Conservation (phyloP, 2,329 filamentous ascomycete genomes). For the Colletotrichum eremochloae region DNA sequence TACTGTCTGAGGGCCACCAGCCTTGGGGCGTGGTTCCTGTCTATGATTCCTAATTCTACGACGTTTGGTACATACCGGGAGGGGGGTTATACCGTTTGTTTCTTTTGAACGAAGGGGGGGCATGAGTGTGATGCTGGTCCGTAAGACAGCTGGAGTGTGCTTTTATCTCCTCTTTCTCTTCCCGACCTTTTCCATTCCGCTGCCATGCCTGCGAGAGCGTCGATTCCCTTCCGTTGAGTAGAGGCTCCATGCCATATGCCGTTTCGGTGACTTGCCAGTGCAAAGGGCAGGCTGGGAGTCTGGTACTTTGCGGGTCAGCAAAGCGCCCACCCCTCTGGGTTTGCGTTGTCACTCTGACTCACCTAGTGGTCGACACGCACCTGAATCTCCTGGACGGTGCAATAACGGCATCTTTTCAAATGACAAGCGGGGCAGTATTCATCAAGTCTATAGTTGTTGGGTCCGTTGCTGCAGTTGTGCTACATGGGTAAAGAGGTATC, state of each 20-base stretch:
- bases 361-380: neutral
- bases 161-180: neutral
- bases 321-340: neutral
- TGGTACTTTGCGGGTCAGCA: neutral
- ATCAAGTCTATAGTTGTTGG: neutral
- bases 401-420: neutral
- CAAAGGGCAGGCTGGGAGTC: neutral
- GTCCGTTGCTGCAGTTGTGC: slow-evolving; percentile 8
- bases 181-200: neutral
- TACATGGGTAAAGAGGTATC: neutral
- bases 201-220: neutral
- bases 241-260: neutral
- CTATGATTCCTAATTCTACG: neutral
- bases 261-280: neutral
- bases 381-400: neutral
- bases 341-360: neutral
- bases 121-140: neutral
- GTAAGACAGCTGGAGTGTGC: neutral
- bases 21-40: slow-evolving; percentile 2
- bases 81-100: neutral
- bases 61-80: neutral
- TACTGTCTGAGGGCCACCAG: neutral
- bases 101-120: neutral
- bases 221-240: neutral
- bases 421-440: neutral